phyloP scores from a whole-genome alignment of 768 basidiomycete species.

The Suillus spraguei region DNA sequence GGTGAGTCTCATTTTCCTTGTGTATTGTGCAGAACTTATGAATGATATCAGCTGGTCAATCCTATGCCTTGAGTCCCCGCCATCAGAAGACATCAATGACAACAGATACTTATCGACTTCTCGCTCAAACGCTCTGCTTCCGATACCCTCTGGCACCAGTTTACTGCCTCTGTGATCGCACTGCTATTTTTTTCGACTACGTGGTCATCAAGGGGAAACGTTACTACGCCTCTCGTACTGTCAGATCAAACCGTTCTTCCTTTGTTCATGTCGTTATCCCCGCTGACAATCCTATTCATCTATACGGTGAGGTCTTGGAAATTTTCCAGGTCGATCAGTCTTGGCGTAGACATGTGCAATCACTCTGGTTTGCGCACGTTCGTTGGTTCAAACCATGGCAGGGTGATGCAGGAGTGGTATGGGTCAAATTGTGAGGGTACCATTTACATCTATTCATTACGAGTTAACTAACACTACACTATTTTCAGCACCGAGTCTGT shows the following conservation, averaged over 20 bases:
- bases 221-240: slow-evolving; percentile 4
- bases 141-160: too few relatives aligned
- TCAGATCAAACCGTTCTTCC: background rate
- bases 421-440: slow-evolving; percentile 8
- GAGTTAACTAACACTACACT: background rate
- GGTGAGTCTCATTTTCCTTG: slow-evolving; percentile 16
- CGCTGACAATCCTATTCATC: too few relatives aligned
- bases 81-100: slow-evolving; percentile 4
- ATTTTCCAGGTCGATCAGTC: slow-evolving; percentile 10
- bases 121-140: slow-evolving; percentile 1
- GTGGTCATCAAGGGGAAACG: slow-evolving; percentile 10
- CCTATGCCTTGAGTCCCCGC: slow-evolving; percentile 11
- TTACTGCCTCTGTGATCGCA: too few relatives aligned
- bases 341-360: background rate
- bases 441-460: background rate
- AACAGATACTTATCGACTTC: background rate
- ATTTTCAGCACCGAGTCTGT: background rate
- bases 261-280: slow-evolving; percentile 5
- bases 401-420: slow-evolving; percentile 5
- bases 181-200: slow-evolving; percentile 9
- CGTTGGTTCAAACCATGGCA: slow-evolving; percentile 5
- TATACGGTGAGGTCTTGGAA: slow-evolving; percentile 9
- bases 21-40: background rate
- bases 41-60: slow-evolving; percentile 3
- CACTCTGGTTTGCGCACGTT: slow-evolving; percentile 4